Conservation (phyloP, 495 filamentous ascomycete species). For the Monascus purpureus region DNA sequence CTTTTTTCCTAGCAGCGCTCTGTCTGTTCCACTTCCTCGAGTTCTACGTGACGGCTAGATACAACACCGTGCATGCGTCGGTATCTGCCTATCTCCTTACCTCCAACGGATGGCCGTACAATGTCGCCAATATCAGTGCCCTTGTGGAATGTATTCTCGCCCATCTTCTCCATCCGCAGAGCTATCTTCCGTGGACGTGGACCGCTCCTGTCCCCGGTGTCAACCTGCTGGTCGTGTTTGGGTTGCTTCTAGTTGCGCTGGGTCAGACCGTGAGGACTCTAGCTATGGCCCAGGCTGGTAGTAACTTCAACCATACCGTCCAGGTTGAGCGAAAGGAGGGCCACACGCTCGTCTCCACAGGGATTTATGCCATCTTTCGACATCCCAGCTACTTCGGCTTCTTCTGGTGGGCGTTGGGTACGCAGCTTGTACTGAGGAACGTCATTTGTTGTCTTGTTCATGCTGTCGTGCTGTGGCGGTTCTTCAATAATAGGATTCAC, state of each 20-base stretch:
- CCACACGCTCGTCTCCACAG: constrained; percentile 67
- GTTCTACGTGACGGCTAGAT: constrained; percentile 73
- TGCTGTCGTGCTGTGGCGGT: constrained; percentile 62
- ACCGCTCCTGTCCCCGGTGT: constrained; percentile 8
- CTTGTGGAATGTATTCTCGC: constrained; percentile 54
- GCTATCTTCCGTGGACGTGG: constrained; percentile 17
- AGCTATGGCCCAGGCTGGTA: constrained; percentile 81
- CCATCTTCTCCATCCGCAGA: constrained; percentile 37
- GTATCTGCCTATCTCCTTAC: constrained; percentile 68
- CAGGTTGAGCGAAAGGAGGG: constrained; percentile 48
- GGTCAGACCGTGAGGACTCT: constrained; percentile 61
- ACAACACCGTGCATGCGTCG: constrained; percentile 62
- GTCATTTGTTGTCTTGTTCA: constrained; percentile 61
- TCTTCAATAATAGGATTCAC: constrained; percentile 60
- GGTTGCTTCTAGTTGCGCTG: constrained; percentile 46
- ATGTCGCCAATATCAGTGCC: constrained; percentile 64
- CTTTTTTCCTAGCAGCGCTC: constrained; percentile 65
- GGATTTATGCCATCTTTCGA: constrained; percentile 48
- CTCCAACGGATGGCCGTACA: constrained; percentile 76
- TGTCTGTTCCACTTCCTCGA: constrained; percentile 91
- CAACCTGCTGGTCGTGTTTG: constrained; percentile 26
- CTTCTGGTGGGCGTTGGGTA: constrained; percentile 96
- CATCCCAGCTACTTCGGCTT: constrained; percentile 96
- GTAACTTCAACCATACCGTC: constrained; percentile 84
- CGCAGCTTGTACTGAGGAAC: constrained; percentile 84